Conservation (phyloP, 225 moss, liverwort and hornwort species). For the Physcomitrium patens region DNA sequence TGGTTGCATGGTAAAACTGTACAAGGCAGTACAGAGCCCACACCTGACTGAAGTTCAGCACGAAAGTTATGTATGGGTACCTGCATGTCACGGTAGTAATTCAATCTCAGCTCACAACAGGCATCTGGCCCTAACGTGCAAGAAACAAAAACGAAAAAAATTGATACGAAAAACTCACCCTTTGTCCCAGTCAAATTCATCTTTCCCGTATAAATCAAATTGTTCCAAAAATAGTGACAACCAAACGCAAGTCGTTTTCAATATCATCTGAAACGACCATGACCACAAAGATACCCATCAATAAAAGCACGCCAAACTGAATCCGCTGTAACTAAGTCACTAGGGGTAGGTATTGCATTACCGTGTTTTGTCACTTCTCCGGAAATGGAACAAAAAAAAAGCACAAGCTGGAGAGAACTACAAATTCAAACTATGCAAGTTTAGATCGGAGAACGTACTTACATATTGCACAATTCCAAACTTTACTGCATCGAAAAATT, state of each 20-base stretch:
- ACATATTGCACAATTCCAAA: constrained; percentile 99
- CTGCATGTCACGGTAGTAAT: constrained; percentile 43
- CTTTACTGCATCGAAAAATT: constrained; percentile 74
- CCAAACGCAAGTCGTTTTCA: constrained; percentile 83
- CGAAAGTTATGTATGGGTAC: constrained; percentile 86
- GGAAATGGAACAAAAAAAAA: neutral
- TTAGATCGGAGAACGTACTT: constrained; percentile 29
- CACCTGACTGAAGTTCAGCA: constrained; percentile 93
- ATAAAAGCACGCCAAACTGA: neutral
- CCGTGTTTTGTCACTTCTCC: constrained; percentile 1
- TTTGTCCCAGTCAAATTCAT: constrained; percentile 65
- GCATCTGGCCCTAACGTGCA: neutral
- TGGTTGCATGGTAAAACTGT: constrained; percentile 69
- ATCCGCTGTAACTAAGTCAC: neutral
- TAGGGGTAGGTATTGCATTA: neutral
- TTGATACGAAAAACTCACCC: constrained; percentile 54
- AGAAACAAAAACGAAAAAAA: neutral
- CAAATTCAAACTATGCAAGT: neutral
- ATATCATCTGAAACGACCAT: constrained; percentile 70
- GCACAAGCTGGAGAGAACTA: neutral
- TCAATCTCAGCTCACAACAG: neutral
- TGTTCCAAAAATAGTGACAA: constrained; percentile 72
- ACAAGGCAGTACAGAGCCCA: constrained; percentile 87
- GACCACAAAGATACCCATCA: constrained; percentile 11
- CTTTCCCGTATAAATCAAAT: constrained; percentile 70